These are phyloP conservation scores for Rhamnella rubrinervis DNA, from an alignment of 331 rosid species.

Conservation along the genomic window DNA sequence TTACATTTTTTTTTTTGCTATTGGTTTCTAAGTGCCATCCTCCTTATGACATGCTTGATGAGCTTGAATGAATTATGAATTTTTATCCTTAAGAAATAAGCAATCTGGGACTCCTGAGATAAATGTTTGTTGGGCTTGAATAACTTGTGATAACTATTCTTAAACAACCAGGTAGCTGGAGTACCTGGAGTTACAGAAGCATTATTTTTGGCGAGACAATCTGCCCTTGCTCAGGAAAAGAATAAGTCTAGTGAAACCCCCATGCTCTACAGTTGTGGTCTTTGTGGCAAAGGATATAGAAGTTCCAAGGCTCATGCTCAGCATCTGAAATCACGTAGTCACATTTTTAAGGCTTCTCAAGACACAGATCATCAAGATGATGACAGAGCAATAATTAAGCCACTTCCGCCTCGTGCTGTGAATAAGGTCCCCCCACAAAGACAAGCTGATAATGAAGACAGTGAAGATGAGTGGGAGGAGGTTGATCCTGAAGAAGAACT, in stretches of 20 bases:
- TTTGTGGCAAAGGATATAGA: constrained; percentile 86
- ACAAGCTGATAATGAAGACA: constrained; percentile 46
- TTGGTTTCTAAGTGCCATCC: no score
- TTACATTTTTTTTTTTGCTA: no score
- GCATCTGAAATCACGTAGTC: constrained; percentile 84
- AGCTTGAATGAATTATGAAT: neutral
- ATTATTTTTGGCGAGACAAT: constrained; percentile 69
- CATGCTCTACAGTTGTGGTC: constrained; percentile 83
- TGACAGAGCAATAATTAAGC: constrained; percentile 69
- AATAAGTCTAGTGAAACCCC: constrained; percentile 60
- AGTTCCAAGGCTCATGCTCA: constrained; percentile 87
- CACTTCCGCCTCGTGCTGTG: constrained; percentile 51
- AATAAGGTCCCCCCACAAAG: constrained; percentile 52
- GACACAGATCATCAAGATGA: constrained; percentile 49
- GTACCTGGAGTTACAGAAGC: constrained; percentile 97
- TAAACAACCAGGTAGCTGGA: constrained; percentile 66
- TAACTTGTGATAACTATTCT: neutral
- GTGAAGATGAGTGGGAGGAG: constrained; percentile 92
- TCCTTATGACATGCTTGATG: no score
- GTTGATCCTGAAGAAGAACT: constrained; percentile 67
- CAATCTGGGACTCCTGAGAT: neutral
- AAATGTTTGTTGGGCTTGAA: constrained; percentile 13
- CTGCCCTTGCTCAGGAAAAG: constrained; percentile 70
- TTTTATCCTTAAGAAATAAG: no score
- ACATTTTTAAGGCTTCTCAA: constrained; percentile 58